Evolutionary conservation across 257 asterid species (phyloP), one percentile per base, ranked within the genome.

Genomic region (Nicotiana tomentosiformis): DNA sequence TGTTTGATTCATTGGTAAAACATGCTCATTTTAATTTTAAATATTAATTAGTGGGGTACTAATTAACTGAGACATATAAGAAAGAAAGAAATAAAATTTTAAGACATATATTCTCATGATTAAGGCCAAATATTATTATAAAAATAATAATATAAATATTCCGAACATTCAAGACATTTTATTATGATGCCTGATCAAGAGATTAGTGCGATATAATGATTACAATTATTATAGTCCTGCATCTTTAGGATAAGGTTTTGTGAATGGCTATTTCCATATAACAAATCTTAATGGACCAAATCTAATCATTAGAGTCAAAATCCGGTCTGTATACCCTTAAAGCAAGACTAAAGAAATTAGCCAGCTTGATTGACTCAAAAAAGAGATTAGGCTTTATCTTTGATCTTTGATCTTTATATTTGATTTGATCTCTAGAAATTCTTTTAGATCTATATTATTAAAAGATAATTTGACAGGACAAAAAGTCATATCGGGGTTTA

Each of bases 171-270:
- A 60, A 80, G 64, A 30, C 18, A 69, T 32, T 26, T 9, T 57
- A 80, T 51, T 51, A 80, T 33, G 35, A 80, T 62, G 61, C 17
- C 14, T 5, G 26, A 14, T 43, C 51, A 8, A 33, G 15, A 84
- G 78, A 29, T 72, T 33, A 65, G 79, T 62, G 82, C 46, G 70
- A 20, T 20, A 7, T 64, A 61, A 84, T 80, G 77, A 80, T 80
- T 69, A 51, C 51, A 53, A 80, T 37, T 56, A 18, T 51, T 72
- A 7, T 72, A 72, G 26, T 69, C 81, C 82, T 14, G 49, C 23
- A 64, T 70, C 30, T 57, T 66, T 37, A 18, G 74, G 35, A 78
- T 26, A 66, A 49, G 23, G 80, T 66, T 77, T 51, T 74, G 80
- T 51, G 80, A 74, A 26, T 26, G 64, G 64, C 26, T 74, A 51